phyloP scores from a whole-genome alignment of 495 filamentous ascomycete genomes.

The Daldinia concentrica region DNA sequence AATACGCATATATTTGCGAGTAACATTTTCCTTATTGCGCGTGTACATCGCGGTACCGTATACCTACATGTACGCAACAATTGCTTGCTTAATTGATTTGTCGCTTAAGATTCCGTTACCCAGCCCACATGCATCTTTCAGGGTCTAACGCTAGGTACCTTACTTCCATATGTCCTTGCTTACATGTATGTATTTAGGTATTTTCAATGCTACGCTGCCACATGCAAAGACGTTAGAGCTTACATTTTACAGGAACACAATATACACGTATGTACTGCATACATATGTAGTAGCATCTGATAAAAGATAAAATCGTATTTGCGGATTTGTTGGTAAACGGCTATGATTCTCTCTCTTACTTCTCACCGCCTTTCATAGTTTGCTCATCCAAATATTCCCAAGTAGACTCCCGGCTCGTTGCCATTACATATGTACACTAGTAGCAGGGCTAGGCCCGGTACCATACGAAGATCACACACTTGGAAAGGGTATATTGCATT shows the following conservation, averaged over 20 bases:
- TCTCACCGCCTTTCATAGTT: conserved; percentile 27
- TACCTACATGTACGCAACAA: background rate
- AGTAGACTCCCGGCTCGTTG: background rate
- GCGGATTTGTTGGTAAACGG: background rate
- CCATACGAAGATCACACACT: conserved; percentile 27
- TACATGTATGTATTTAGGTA: background rate
- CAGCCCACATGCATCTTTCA: conserved; percentile 11
- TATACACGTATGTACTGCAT: background rate
- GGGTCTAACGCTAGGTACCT: conserved; percentile 10
- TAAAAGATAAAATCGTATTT: background rate
- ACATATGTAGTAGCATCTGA: background rate
- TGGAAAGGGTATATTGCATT: background rate
- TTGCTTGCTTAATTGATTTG: conserved; percentile 1
- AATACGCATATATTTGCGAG: background rate
- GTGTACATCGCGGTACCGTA: background rate
- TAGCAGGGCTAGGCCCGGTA: conserved; percentile 17
- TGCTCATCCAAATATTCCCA: conserved; percentile 1
- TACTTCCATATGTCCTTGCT: background rate
- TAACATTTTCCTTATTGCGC: background rate
- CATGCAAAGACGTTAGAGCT: conserved; percentile 10
- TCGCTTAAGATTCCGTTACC: conserved; percentile 8
- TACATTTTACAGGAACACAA: too few relatives aligned
- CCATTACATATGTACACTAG: too few relatives aligned
- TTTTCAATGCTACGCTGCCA: conserved; percentile 24
- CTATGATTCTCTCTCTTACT: background rate